Base-by-base conservation (phyloP, 1,284 basidiomycete genomes). In the Somion occarium region DNA sequence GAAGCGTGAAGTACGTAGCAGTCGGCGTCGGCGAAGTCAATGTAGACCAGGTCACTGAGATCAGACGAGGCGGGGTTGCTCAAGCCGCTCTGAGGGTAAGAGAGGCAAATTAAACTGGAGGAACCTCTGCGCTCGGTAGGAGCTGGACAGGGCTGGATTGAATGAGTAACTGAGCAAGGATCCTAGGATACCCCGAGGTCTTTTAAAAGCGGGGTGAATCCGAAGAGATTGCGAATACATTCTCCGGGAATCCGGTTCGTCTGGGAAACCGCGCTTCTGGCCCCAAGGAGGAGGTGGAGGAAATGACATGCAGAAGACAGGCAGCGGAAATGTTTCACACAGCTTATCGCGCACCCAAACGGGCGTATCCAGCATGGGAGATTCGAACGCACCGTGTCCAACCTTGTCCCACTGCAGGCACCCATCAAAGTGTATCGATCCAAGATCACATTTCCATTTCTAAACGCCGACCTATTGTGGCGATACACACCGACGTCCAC, bases 101-200 rank as follows among this genome's bases (percentile, higher is more conserved):
- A 26, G 26, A 37, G 47, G 52, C 48, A 54, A 56, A 53, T 51
- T 53, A 59, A 60, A 56, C 51, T 48, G 30, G 44, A 46, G 25
- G 54, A 51, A 44, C 49, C 48, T 48, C 50, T 43, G 55, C 55
- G 56, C 56, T 63, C 59, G 54, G 53, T 56, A 56, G 58, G 57
- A 51, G 54, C 56, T 55, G 55, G 56, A 56, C 55, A 55, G 52
- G 54, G 53, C 55, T 49, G 57, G 54, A 62, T 55, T 60, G 49
- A 60, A 60, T 58, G 55, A 44, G 56, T 53, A 53, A 58, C 51
- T 54, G 53, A 60, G 52, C 55, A 56, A 60, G 58, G 49, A 48
- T 57, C 65, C 64, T 61, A 61, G 61, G 60, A 64, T 63, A 62
- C 45, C 48, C 62, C 64, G 65, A 64, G 58, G 59, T 53, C 55